Evolutionary conservation across 75 land plant genomes (phyloP), one percentile per base, ranked within the genome.

Genomic region (Chamaecyparis obtusa): DNA sequence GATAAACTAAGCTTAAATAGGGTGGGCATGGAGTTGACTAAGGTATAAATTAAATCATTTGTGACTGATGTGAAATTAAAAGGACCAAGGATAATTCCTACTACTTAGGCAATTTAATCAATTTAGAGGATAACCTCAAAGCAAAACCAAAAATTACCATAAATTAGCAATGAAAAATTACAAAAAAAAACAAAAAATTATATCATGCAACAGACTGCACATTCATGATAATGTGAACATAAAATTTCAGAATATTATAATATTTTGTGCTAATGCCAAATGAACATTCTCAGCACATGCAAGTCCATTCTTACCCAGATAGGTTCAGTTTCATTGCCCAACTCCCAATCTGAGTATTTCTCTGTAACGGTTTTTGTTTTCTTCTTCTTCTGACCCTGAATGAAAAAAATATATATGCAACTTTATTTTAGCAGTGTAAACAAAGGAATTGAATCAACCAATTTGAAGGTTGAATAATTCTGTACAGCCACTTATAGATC

Each of bases 271-370:
- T 74, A 81, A 21, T 46, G 43, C 48, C 51, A 24, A 24, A 21
- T n/a, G 43, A 33, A 37, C 74, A 69, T 27, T 37, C 19, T 85
- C 30, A 37, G 41, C 27, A 43, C 33, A 30, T 27, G 43, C 43
- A 56, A 41, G 30, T 13, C 37, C 13, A 84, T 9, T 51, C 94
- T 92, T 79, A 98, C 99, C 99, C 99, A 98, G 83, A 98, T 91
- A 41, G 99, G 99, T 86, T 98, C 91, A 7, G 99, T 96, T 82
- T 98, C 99, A 91, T 98, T 98, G 19, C 89, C 87, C 32, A 95
- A 94, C 85, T 95, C 99, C 99, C 99, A 98, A 83, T 96, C 99
- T 93, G 94, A 97, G 89, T 94, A 96, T 79, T 86, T 95, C 88
- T 97, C 98, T 82, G 94, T 92, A 57, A 96, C 87, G n/a, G 92